A percentile compares a stretch with the other conserved stretches of the same genome.
Evolutionary conservation across 495 filamentous ascomycete genomes (phyloP).

Genomic region (Penicillium alfredii): DNA sequence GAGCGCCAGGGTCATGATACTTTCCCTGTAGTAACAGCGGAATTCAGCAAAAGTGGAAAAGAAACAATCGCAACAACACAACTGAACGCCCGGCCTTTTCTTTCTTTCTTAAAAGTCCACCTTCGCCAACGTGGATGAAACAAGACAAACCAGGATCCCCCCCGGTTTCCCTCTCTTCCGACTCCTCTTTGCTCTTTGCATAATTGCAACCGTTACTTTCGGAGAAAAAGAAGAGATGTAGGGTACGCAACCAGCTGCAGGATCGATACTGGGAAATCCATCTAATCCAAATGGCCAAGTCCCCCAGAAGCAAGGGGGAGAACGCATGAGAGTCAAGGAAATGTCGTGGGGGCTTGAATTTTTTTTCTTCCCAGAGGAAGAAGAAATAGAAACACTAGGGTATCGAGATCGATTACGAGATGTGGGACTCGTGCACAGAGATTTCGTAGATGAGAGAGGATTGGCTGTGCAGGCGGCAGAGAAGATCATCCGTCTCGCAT

Average conservation of each 20-base stretch:
- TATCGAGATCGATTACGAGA: constrained; percentile 29
- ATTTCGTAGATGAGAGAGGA: constrained; percentile 8
- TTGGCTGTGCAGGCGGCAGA: constrained; percentile 11
- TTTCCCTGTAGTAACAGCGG: no score
- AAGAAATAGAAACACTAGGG: constrained; percentile 16
- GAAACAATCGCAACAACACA: no score
- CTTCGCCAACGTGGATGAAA: not conserved
- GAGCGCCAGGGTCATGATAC: constrained; percentile 10
- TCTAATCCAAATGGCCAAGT: constrained; percentile 8
- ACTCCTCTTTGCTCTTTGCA: no score
- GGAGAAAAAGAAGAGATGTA: constrained; percentile 1
- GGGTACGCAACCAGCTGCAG: no score
- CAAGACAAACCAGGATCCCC: not conserved
- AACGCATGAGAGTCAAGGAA: no score
- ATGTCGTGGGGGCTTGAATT: no score
- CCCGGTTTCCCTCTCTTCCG: no score
- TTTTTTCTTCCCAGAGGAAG: no score
- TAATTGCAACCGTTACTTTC: constrained; percentile 11
- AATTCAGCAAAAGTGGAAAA: no score
- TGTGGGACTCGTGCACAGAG: constrained; percentile 5
- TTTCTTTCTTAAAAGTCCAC: constrained; percentile 8
- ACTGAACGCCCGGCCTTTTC: constrained; percentile 22
- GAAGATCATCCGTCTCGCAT: constrained; percentile 12
- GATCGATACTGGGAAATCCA: no score
- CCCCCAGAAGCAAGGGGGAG: constrained; percentile 22